phyloP scores from a whole-genome alignment of 192 early-diverging fungal genomes.

The Coemansia sp. region DNA sequence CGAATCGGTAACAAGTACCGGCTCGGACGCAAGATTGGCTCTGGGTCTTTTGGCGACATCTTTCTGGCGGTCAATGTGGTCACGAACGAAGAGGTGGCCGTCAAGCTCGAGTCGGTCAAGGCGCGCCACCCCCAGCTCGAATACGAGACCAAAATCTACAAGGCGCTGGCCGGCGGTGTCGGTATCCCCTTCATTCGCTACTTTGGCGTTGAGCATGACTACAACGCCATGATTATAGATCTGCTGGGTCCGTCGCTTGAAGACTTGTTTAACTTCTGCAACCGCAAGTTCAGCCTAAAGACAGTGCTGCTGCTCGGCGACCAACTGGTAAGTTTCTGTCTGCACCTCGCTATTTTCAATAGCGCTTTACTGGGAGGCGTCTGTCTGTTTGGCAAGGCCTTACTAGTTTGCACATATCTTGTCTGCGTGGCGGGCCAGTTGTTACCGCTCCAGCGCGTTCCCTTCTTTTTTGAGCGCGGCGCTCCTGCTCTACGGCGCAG shows the following conservation, averaged over 20 bases:
- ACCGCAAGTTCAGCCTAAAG: constrained; percentile 84
- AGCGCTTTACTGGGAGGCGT: constrained; percentile 6
- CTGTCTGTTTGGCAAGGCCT: background rate
- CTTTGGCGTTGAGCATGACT: constrained; percentile 80
- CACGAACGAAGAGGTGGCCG: constrained; percentile 94
- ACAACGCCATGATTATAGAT: constrained; percentile 86
- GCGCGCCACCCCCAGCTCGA: constrained; percentile 97
- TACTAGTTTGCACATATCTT: background rate
- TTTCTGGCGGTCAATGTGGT: constrained; percentile 87
- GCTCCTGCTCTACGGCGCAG: background rate
- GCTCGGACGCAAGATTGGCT: constrained; percentile 94
- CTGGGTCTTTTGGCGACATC: constrained; percentile 97
- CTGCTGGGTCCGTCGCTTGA: constrained; percentile 89
- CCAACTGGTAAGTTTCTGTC: constrained; percentile 63
- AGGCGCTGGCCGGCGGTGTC: constrained; percentile 86
- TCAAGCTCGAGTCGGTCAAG: constrained; percentile 93
- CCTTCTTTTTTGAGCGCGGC: background rate
- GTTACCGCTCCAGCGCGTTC: background rate
- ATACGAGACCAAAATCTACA: constrained; percentile 97
- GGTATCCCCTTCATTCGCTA: constrained; percentile 87
- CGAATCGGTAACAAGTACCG: constrained; percentile 93
- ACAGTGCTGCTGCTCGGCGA: constrained; percentile 84
- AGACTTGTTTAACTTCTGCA: constrained; percentile 87
- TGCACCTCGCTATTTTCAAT: background rate
- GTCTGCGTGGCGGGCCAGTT: constrained; percentile 9